Conservation (phyloP, 805 yeast genomes). For the Scheffersomyces amazonensis region DNA sequence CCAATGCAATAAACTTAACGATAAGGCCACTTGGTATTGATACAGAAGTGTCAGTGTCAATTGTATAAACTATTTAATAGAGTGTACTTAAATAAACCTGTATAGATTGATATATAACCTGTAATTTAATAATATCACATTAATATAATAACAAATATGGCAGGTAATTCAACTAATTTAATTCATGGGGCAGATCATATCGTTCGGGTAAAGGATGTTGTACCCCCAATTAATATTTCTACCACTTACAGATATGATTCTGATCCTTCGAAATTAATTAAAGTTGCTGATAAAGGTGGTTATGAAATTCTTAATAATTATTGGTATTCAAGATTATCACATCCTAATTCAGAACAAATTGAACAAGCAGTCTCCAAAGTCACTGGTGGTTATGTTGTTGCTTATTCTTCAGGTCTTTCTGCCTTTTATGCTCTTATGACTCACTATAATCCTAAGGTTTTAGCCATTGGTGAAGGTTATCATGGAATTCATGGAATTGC, state of each 20-base stretch:
- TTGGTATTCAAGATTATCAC: conserved; percentile 68
- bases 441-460: conserved; percentile 65
- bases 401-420: conserved; percentile 75
- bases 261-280: conserved; percentile 54
- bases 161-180: conserved; percentile 50
- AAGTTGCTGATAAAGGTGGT: conserved; percentile 28
- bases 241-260: conserved; percentile 71
- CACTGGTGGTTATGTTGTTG: conserved; percentile 62
- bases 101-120: no score
- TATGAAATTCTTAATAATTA: conserved; percentile 7
- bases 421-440: conserved; percentile 78
- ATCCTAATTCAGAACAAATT: conserved; percentile 66
- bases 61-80: not conserved
- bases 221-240: conserved; percentile 78
- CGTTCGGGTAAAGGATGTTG: conserved; percentile 60
- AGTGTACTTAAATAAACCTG: no score
- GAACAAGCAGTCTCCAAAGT: conserved; percentile 64
- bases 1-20: no score
- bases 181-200: conserved; percentile 72
- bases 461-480: conserved; percentile 78
- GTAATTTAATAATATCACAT: no score
- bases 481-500: conserved; percentile 81
- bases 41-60: no score
- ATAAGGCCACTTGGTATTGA: no score
- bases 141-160: no score